A percentile compares a stretch with the other conserved stretches of the same genome.
Conservation (phyloP, 495 filamentous ascomycete species). For the Penicillium simplicissimum region DNA sequence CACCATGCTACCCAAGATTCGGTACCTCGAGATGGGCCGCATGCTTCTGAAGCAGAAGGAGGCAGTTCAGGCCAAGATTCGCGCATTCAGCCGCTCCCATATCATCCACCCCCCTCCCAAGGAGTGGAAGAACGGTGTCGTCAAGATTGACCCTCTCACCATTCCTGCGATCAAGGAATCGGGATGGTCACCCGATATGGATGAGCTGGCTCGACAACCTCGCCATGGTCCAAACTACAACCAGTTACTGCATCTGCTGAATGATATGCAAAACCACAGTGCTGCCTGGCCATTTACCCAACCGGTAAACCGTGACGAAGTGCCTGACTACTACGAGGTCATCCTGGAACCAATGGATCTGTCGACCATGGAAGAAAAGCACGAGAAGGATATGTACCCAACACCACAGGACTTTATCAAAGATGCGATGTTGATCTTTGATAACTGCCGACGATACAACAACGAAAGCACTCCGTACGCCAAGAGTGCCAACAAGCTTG, state of each 20-base stretch:
- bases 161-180: slow-evolving; percentile 84
- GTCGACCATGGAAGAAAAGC: slow-evolving; percentile 91
- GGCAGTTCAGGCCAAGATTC: slow-evolving; percentile 88
- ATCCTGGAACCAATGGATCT: slow-evolving; percentile 99
- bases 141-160: slow-evolving; percentile 75
- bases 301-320: slow-evolving; percentile 93
- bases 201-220: slow-evolving; percentile 93
- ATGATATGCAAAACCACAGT: slow-evolving; percentile 91
- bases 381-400: slow-evolving; percentile 89
- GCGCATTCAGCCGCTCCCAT: slow-evolving; percentile 85
- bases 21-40: slow-evolving; percentile 89
- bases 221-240: slow-evolving; percentile 97
- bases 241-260: slow-evolving; percentile 86
- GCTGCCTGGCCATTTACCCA: slow-evolving; percentile 92
- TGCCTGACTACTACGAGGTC: slow-evolving; percentile 96
- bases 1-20: slow-evolving; percentile 91
- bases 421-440: slow-evolving; percentile 88
- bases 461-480: slow-evolving; percentile 94
- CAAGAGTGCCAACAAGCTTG: slow-evolving; percentile 91
- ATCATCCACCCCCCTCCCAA: slow-evolving; percentile 82
- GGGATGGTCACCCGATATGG: slow-evolving; percentile 97
- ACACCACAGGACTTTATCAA: slow-evolving; percentile 91
- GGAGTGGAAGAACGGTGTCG: slow-evolving; percentile 72
- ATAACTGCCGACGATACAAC: slow-evolving; percentile 95
- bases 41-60: slow-evolving; percentile 99